Percentiles rank a stretch among this genome's conserved stretches.
Evolutionary conservation across 1,284 basidiomycete species (phyloP).

Genomic region (Heimioporus retisporus): DNA sequence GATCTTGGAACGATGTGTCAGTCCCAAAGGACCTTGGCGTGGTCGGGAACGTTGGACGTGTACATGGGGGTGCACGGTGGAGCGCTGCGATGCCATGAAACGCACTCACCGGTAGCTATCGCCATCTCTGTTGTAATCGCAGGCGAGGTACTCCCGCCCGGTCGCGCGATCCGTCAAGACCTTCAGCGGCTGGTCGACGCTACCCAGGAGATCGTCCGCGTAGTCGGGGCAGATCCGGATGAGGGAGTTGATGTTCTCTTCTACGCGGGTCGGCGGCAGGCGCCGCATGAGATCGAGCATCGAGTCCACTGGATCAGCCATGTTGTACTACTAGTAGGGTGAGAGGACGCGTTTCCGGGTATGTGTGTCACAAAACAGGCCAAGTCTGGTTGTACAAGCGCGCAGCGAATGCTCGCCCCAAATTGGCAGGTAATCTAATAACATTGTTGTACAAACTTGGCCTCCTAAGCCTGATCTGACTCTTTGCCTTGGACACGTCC

Average conservation of each 20-base stretch:
- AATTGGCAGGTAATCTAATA: no score
- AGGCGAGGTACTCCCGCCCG: slow-evolving; percentile 93
- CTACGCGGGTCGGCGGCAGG: slow-evolving; percentile 92
- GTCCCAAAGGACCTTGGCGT: background rate
- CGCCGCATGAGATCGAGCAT: slow-evolving; percentile 98
- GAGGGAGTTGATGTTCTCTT: slow-evolving; percentile 89
- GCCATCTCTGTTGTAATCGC: slow-evolving; percentile 98
- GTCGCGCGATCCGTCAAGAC: slow-evolving; percentile 83
- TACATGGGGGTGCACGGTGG: background rate
- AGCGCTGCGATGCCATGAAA: slow-evolving; percentile 1
- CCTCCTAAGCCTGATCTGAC: background rate
- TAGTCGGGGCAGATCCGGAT: slow-evolving; percentile 92
- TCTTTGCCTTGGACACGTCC: slow-evolving; percentile 39
- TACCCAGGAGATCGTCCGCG: slow-evolving; percentile 95
- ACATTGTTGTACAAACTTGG: background rate
- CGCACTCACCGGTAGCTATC: slow-evolving; percentile 87
- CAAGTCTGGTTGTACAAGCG: no score
- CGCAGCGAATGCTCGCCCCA: no score
- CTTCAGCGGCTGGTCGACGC: slow-evolving; percentile 95
- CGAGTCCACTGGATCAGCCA: slow-evolving; percentile 85
- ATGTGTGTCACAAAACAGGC: background rate
- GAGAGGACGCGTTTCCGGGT: slow-evolving; percentile 12
- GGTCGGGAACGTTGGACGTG: background rate
- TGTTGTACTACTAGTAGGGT: slow-evolving; percentile 48
- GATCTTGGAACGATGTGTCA: slow-evolving; percentile 66